These are phyloP conservation scores for Cercospora berteroae DNA, from an alignment of 2,329 filamentous ascomycete species.

Conservation along the genomic window DNA sequence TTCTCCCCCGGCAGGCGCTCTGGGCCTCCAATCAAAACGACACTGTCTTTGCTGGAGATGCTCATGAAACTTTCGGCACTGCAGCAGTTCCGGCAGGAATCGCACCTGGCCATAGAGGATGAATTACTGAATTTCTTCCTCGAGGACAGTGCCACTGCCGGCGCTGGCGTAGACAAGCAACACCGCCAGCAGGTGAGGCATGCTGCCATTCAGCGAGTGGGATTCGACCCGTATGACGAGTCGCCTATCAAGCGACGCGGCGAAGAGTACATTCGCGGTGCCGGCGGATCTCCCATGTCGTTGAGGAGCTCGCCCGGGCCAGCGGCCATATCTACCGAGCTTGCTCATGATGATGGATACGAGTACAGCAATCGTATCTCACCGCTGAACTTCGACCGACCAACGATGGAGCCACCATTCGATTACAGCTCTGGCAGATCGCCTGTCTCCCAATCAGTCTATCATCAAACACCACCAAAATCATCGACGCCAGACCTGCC, in stretches of 20 bases:
- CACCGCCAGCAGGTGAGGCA: conserved; percentile 59
- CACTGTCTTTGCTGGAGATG: conserved; percentile 81
- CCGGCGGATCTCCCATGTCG: conserved; percentile 12
- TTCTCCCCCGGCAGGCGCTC: conserved; percentile 33
- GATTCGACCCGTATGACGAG: conserved; percentile 71
- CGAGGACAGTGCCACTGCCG: conserved; percentile 64
- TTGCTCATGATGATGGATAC: conserved; percentile 24
- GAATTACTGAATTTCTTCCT: conserved; percentile 88
- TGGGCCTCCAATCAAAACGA: conserved; percentile 56
- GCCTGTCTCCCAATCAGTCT: conserved; percentile 18
- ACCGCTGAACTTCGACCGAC: conserved; percentile 18
- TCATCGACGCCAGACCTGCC: conserved; percentile 24
- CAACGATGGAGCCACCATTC: conserved; percentile 4
- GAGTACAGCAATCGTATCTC: conserved; percentile 22
- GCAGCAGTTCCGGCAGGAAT: conserved; percentile 87
- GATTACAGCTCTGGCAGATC: conserved; percentile 11
- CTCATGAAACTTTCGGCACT: conserved; percentile 80
- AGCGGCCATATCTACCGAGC: conserved; percentile 1
- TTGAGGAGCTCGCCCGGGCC: conserved; percentile 13
- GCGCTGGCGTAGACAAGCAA: conserved; percentile 61
- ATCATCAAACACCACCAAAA: conserved; percentile 28
- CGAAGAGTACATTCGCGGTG: conserved; percentile 56
- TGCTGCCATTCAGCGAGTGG: conserved; percentile 61
- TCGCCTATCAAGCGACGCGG: conserved; percentile 64
- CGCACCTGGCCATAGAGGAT: conserved; percentile 85